Evolutionary conservation across 257 asterid species (phyloP).

Genomic region (Buddleja alternifolia): DNA sequence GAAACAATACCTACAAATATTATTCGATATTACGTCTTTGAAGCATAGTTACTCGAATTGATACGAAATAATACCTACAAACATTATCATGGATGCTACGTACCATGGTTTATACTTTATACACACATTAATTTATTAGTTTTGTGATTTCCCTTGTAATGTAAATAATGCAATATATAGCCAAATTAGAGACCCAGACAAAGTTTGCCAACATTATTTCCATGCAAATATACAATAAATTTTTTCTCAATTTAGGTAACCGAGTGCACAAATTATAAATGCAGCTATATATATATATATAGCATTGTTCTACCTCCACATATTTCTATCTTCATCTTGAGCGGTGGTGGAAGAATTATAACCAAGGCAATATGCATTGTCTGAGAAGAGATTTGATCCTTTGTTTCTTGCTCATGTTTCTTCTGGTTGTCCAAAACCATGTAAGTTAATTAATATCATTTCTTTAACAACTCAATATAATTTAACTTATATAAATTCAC

Average conservation of each 20-base stretch:
- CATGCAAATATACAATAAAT: background rate
- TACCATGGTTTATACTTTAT: too few relatives aligned
- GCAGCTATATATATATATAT: background rate
- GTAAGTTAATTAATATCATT: constrained; percentile 21
- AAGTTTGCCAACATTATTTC: constrained; percentile 6
- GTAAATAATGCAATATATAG: background rate
- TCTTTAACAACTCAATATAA: too few relatives aligned
- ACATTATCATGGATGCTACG: too few relatives aligned
- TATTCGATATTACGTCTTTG: too few relatives aligned
- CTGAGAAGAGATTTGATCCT: background rate
- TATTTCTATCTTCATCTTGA: background rate
- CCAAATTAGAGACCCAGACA: constrained; percentile 3
- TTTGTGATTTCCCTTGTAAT: too few relatives aligned
- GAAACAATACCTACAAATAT: too few relatives aligned
- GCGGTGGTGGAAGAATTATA: background rate
- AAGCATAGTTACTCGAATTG: too few relatives aligned
- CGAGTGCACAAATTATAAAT: background rate
- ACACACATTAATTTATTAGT: too few relatives aligned
- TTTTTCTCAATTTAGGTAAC: background rate
- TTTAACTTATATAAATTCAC: too few relatives aligned
- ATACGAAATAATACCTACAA: too few relatives aligned
- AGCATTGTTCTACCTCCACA: background rate
- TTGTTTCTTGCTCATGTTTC: constrained; percentile 28
- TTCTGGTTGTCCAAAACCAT: constrained; percentile 27
- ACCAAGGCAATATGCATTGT: constrained; percentile 17